phyloP scores from a whole-genome alignment of 192 early-diverging fungal genomes.

The Phlyctochytrium planicorne region DNA sequence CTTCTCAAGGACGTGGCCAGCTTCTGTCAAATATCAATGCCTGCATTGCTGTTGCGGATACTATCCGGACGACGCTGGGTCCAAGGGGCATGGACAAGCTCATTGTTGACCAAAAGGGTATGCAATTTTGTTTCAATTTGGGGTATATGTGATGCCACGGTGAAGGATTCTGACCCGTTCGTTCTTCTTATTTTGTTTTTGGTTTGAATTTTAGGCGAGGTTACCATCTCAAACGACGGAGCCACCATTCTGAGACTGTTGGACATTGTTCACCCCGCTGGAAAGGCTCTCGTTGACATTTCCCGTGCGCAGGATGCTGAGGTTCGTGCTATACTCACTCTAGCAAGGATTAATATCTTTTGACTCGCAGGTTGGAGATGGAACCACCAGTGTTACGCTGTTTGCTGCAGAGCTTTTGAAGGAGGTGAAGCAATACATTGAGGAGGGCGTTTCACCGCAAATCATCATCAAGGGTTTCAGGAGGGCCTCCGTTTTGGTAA shows the following conservation, averaged over 20 bases:
- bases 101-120: slow-evolving; percentile 90
- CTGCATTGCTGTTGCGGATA: slow-evolving; percentile 91
- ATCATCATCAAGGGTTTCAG: slow-evolving; percentile 95
- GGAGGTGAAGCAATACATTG: slow-evolving; percentile 89
- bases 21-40: slow-evolving; percentile 98
- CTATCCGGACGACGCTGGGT: slow-evolving; percentile 92
- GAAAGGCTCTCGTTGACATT: slow-evolving; percentile 97
- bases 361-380: slow-evolving; percentile 86
- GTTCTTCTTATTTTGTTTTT: slow-evolving; percentile 4
- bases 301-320: slow-evolving; percentile 98
- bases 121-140: slow-evolving; percentile 1
- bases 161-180: not conserved
- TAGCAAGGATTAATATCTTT: not conserved
- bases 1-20: slow-evolving; percentile 96
- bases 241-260: slow-evolving; percentile 97
- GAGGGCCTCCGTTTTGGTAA: slow-evolving; percentile 80
- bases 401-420: slow-evolving; percentile 96
- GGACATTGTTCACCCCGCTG: slow-evolving; percentile 98
- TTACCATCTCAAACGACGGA: slow-evolving; percentile 98
- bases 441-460: slow-evolving; percentile 89
- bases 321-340: slow-evolving; percentile 34
- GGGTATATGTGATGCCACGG: too few relatives aligned
- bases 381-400: slow-evolving; percentile 96
- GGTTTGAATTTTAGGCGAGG: slow-evolving; percentile 58
- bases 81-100: slow-evolving; percentile 99